A percentile compares a stretch with the other conserved stretches of the same genome.
These are phyloP conservation scores for Candida tetrigidarum DNA, from an alignment of 1,139 yeast species.

Conservation along the genomic window DNA sequence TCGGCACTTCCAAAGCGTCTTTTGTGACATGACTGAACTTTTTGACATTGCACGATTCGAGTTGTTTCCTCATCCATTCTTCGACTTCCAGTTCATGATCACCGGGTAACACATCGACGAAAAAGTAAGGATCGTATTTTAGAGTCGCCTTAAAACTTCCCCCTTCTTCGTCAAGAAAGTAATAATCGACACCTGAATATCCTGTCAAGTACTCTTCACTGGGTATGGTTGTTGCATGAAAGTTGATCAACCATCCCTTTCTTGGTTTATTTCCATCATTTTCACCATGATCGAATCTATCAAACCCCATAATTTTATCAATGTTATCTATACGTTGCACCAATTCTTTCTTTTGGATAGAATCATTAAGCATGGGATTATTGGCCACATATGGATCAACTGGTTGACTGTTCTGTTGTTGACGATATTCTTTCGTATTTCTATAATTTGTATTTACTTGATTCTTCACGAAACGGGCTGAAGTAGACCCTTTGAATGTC, in stretches of 20 bases:
- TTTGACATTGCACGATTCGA: conserved; percentile 66
- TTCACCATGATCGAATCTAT: conserved; percentile 69
- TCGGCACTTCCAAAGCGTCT: conserved; percentile 81
- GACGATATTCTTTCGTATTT: conserved; percentile 10
- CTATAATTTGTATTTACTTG: conserved; percentile 18
- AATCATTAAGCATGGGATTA: conserved; percentile 47
- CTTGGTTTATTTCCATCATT: conserved; percentile 52
- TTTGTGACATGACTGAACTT: conserved; percentile 57
- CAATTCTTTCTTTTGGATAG: conserved; percentile 45
- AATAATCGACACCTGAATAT: conserved; percentile 88
- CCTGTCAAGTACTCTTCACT: conserved; percentile 62
- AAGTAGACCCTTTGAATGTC: conserved; percentile 49
- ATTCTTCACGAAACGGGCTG: conserved; percentile 61
- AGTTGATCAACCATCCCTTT: conserved; percentile 89
- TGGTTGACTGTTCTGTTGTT: conserved; percentile 14
- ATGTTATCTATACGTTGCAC: conserved; percentile 60
- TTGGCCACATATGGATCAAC: conserved; percentile 31
- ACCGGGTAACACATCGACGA: conserved; percentile 64
- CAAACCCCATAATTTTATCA: conserved; percentile 85
- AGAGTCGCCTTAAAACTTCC: conserved; percentile 90
- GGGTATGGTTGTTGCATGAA: conserved; percentile 73
- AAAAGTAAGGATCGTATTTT: conserved; percentile 87
- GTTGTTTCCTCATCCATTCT: conserved; percentile 70
- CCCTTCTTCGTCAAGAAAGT: conserved; percentile 97
- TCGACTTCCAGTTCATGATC: conserved; percentile 75